A percentile compares a stretch with the other conserved stretches of the same genome.
These are phyloP conservation scores for barrel medic (Medicago truncatula) DNA, from an alignment of 306 rosid genomes.

Conservation along the genomic window DNA sequence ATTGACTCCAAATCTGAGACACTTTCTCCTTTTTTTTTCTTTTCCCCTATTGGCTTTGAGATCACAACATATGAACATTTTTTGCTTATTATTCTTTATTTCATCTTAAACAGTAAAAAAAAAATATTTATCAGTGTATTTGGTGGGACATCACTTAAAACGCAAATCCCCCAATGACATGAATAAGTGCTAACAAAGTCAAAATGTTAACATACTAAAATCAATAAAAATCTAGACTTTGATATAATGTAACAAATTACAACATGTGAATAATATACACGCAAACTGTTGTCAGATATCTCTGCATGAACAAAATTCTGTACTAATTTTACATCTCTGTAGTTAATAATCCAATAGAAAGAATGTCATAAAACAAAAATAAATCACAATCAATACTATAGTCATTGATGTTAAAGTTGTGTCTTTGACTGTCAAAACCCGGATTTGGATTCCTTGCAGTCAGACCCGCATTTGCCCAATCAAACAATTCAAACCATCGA, in stretches of 20 bases:
- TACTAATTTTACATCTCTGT: slow-evolving; percentile 64
- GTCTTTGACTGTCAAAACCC: slow-evolving; percentile 14
- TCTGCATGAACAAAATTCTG: slow-evolving; percentile 54
- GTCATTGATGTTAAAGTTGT: slow-evolving; percentile 38
- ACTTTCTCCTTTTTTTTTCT: no score
- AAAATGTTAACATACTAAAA: no score
- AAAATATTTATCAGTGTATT: no score
- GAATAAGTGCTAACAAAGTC: no score
- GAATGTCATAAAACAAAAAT: slow-evolving; percentile 51
- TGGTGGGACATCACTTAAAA: no score
- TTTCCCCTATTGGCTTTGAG: no score
- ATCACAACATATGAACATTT: no score
- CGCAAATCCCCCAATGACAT: no score
- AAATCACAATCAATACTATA: slow-evolving; percentile 47
- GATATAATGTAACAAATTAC: slow-evolving; percentile 29
- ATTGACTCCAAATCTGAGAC: no score
- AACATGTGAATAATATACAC: slow-evolving; percentile 42
- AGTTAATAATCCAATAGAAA: slow-evolving; percentile 51
- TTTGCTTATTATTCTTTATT: no score
- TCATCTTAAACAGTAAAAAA: no score
- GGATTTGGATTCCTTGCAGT: background rate
- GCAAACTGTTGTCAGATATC: slow-evolving; percentile 51
- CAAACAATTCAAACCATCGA: background rate
- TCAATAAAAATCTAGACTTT: background rate
- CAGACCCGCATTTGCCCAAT: background rate